These are phyloP conservation scores for Artemisia argyi DNA, from an alignment of 129 eudicot species.

Conservation along the genomic window DNA sequence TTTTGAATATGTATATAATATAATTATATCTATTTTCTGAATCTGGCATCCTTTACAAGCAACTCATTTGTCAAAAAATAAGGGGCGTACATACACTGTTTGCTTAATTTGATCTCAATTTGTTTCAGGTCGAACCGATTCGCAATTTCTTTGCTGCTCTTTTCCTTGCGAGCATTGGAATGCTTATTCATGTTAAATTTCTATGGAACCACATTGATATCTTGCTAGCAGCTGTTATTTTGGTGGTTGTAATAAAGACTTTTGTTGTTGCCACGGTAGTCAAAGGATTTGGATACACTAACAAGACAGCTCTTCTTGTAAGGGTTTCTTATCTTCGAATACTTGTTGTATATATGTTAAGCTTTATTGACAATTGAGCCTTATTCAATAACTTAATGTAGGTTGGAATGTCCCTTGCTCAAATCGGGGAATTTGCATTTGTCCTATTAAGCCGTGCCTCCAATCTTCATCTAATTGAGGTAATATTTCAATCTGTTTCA, in stretches of 20 bases:
- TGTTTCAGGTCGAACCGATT: conserved; percentile 86
- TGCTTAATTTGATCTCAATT: conserved; percentile 16
- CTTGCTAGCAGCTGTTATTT: conserved; percentile 77
- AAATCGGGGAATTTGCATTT: conserved; percentile 78
- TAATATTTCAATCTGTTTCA: conserved; percentile 1
- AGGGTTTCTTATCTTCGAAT: conserved; percentile 20
- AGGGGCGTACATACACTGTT: background rate
- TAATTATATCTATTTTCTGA: background rate
- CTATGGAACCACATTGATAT: conserved; percentile 96
- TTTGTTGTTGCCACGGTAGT: conserved; percentile 73
- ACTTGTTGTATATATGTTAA: too few relatives aligned
- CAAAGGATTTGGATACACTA: conserved; percentile 84
- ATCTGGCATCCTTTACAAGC: background rate
- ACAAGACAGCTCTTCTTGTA: conserved; percentile 89
- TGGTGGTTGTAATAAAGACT: conserved; percentile 78
- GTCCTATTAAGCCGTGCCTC: conserved; percentile 79
- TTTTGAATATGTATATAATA: too few relatives aligned
- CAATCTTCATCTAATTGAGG: conserved; percentile 68
- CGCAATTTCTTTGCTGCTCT: conserved; percentile 97
- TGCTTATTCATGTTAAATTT: conserved; percentile 92
- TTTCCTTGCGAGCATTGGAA: conserved; percentile 93
- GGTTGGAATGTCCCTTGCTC: conserved; percentile 88
- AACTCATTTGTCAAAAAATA: conserved; percentile 2
- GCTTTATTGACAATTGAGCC: too few relatives aligned
- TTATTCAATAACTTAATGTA: background rate